Base-by-base conservation (phyloP, 202 grass and related monocot genomes). In the Setaria viridis region DNA sequence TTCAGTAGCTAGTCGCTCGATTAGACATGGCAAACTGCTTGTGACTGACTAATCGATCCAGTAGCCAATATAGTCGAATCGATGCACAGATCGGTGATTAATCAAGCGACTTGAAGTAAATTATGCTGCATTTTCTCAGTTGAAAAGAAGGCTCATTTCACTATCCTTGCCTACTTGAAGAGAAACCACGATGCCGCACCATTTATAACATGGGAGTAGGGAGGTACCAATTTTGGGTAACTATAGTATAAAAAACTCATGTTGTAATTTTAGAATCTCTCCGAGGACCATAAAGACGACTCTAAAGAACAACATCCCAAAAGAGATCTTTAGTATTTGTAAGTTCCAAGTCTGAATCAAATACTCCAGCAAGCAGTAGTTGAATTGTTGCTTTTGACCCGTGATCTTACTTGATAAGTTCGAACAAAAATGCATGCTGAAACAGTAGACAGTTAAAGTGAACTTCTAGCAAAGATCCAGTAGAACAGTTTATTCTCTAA, bases 401-500 rank as follows among this genome's bases (percentile, higher is more conserved):
- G n/a, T 47, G 63, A 37, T 5, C 37, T 56, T 8, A 34, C 57
- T 32, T 30, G 13, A 51, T 49, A 4, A 41, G 39, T 41, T 41
- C 25, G 25, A 25, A 25, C 25, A 25, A 25, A 25, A 25, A 25
- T 25, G 25, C 25, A 25, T 25, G 25, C 25, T 25, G 25, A 25
- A 56, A 68, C 3, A 47, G 14, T 21, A 60, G 7, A 9, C 13
- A 51, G 15, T 35, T 2, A 45, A 45, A 34, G 17, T 74, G 32
- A 63, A 65, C 16, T 17, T 15, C 14, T 21, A 46, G 47, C 4
- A 70, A 60, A 33, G 13, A 20, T 46, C n/a, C 63, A 43, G 63
- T 20, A 19, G 72, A 73, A 72, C 9, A 17, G 41, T 75, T 79
- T 48, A 55, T 69, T 48, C 62, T 80, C 62, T 63, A 76, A 37